These are phyloP conservation scores for Articulospora tetracladia DNA, from an alignment of 495 filamentous ascomycete genomes.

Conservation along the genomic window DNA sequence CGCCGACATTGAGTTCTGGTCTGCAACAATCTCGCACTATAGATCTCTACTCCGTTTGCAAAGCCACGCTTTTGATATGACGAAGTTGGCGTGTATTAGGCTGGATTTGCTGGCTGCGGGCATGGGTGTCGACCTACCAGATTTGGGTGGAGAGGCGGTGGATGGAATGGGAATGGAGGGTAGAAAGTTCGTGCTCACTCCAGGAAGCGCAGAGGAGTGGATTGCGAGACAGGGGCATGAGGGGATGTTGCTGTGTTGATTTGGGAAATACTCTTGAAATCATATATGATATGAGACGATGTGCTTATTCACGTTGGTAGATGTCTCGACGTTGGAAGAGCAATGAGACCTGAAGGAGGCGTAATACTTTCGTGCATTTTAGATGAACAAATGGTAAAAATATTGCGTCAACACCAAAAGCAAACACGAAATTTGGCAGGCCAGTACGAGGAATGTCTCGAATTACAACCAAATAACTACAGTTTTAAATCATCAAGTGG, in stretches of 20 bases:
- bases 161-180: not conserved
- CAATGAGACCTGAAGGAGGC: no score
- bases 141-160: not conserved
- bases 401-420: no score
- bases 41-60: not conserved
- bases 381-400: no score
- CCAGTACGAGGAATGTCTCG: no score
- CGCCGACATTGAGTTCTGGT: slow-evolving; percentile 12
- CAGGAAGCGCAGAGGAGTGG: slow-evolving; percentile 12
- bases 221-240: slow-evolving; percentile 11
- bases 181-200: not conserved
- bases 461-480: no score
- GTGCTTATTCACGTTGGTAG: no score
- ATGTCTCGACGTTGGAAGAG: no score
- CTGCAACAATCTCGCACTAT: not conserved
- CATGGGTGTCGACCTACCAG: slow-evolving; percentile 8
- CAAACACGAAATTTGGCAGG: no score
- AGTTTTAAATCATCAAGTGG: no score
- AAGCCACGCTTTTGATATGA: not conserved
- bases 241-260: slow-evolving; percentile 10
- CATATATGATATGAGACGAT: no score
- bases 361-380: no score
- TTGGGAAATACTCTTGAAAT: not conserved
- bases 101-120: slow-evolving; percentile 8
- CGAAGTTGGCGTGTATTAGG: slow-evolving; percentile 4